Conservation (phyloP, 2,329 filamentous ascomycete genomes). For the Cercospora nicotianae region DNA sequence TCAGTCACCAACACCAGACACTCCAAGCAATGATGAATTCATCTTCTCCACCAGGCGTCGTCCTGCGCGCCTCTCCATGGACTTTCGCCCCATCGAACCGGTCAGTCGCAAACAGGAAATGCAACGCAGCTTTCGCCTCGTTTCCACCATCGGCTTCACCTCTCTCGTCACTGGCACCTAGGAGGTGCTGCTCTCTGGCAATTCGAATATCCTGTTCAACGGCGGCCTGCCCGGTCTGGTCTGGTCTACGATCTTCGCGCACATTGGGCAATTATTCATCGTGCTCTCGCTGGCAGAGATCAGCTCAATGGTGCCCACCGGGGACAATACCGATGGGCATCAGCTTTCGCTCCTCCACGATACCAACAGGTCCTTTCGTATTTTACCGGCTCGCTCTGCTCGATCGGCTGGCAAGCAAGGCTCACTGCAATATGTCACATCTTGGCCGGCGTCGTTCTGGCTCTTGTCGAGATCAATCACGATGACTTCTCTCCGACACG, state of each 20-base stretch:
- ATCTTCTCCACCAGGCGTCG: background rate
- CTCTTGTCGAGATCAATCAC: constrained; percentile 46
- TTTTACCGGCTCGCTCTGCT: constrained; percentile 41
- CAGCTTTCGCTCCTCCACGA: constrained; percentile 46
- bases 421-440: constrained; percentile 48
- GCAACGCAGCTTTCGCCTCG: constrained; percentile 29
- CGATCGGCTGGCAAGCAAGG: constrained; percentile 46
- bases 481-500: constrained; percentile 19
- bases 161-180: constrained; percentile 55
- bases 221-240: constrained; percentile 36
- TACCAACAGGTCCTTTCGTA: constrained; percentile 50
- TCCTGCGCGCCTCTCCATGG: constrained; percentile 11
- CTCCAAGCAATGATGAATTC: background rate
- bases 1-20: background rate
- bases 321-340: constrained; percentile 40
- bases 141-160: constrained; percentile 44
- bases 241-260: constrained; percentile 35
- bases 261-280: constrained; percentile 36
- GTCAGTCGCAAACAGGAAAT: constrained; percentile 26
- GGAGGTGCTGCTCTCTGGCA: constrained; percentile 44
- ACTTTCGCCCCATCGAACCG: constrained; percentile 9
- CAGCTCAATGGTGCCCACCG: constrained; percentile 37
- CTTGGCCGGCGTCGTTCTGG: constrained; percentile 49
- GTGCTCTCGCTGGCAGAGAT: constrained; percentile 40
- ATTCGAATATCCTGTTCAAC: constrained; percentile 28